Percentiles rank a stretch among this genome's conserved stretches.
These are phyloP conservation scores for Ophidiomyces ophidiicola DNA, from an alignment of 2,329 filamentous ascomycete species.

Conservation along the genomic window DNA sequence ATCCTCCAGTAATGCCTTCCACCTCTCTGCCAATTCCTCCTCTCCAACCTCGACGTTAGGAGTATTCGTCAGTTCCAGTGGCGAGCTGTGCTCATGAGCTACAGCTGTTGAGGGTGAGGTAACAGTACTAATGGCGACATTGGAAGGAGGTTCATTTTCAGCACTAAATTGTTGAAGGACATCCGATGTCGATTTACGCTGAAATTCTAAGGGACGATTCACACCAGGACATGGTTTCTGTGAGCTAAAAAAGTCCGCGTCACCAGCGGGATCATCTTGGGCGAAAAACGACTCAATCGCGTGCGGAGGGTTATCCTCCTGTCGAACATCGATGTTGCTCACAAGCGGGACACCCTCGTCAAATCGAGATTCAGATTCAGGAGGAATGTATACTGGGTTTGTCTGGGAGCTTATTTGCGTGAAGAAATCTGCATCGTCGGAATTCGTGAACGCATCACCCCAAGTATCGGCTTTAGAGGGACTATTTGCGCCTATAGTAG, in stretches of 20 bases:
- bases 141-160: slow-evolving; percentile 19
- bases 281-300: slow-evolving; percentile 27
- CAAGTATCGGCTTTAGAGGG: background rate
- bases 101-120: background rate
- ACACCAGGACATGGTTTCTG: slow-evolving; percentile 28
- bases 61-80: background rate
- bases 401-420: slow-evolving; percentile 36
- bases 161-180: slow-evolving; percentile 44
- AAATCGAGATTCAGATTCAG: slow-evolving; percentile 46
- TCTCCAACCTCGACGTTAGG: slow-evolving; percentile 22
- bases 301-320: slow-evolving; percentile 20
- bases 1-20: slow-evolving; percentile 69
- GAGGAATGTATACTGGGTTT: slow-evolving; percentile 28
- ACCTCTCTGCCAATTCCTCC: slow-evolving; percentile 64
- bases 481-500: background rate
- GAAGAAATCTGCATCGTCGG: slow-evolving; percentile 51
- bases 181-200: slow-evolving; percentile 59
- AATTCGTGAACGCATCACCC: slow-evolving; percentile 38
- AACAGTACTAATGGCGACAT: too few relatives aligned
- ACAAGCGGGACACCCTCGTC: slow-evolving; percentile 57
- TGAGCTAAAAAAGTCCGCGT: slow-evolving; percentile 28
- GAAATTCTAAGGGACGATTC: too few relatives aligned
- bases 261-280: slow-evolving; percentile 28
- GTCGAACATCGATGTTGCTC: slow-evolving; percentile 29
- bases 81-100: background rate